Evolutionary conservation across 2,329 filamentous ascomycete species (phyloP).

Genomic region (Trichoderma citrinoviride): DNA sequence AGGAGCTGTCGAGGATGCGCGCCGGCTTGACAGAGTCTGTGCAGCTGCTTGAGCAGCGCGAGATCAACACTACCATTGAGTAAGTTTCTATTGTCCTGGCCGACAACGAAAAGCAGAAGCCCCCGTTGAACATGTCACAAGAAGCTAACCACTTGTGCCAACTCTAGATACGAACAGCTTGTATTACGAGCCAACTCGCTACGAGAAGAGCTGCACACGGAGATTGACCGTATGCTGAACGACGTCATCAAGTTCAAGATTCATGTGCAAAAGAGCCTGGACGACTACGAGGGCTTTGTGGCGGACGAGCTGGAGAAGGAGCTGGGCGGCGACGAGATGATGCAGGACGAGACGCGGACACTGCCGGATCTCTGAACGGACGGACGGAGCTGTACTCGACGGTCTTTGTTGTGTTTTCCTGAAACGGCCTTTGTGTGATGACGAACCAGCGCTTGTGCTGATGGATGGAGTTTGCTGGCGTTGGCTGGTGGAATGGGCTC

Average conservation of each 20-base stretch:
- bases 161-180: conserved; percentile 79
- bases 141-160: not conserved
- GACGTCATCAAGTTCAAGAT: conserved; percentile 99
- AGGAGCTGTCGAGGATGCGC: conserved; percentile 92
- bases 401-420: not conserved
- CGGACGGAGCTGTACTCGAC: not conserved
- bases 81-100: conserved; percentile 44
- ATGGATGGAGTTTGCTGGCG: conserved; percentile 29
- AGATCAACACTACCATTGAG: conserved; percentile 97
- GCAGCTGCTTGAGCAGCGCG: conserved; percentile 86
- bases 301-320: conserved; percentile 89
- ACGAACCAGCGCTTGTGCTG: conserved; percentile 25
- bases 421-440: not conserved
- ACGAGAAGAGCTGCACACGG: conserved; percentile 95
- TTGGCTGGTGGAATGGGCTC: not conserved
- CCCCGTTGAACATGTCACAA: not conserved
- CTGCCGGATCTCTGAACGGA: conserved; percentile 33
- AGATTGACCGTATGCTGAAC: conserved; percentile 93
- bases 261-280: conserved; percentile 86
- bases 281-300: conserved; percentile 92
- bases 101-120: not conserved
- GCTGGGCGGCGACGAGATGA: conserved; percentile 61
- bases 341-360: conserved; percentile 51
- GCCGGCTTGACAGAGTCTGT: conserved; percentile 79
- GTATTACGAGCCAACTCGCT: conserved; percentile 79